Conservation (phyloP, 2,329 filamentous ascomycete genomes). For the Sarocladium kiliense region DNA sequence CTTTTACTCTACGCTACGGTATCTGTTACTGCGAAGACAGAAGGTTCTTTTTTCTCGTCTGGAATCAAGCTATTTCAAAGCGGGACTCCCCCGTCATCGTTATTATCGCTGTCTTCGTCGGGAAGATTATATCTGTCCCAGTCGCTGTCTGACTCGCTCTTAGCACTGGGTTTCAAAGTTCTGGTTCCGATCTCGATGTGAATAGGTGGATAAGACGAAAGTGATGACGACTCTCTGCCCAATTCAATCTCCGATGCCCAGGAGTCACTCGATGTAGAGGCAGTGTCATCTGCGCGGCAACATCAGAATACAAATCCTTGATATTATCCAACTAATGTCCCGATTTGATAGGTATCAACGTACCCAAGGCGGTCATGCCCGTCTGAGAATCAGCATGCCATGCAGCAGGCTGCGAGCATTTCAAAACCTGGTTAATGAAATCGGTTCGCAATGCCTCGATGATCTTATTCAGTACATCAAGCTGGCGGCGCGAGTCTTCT, state of each 20-base stretch:
- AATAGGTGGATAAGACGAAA: neutral
- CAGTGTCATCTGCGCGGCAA: neutral
- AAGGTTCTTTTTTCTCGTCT: too few relatives aligned
- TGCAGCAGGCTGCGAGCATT: neutral
- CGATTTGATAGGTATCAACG: too few relatives aligned
- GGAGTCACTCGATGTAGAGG: neutral
- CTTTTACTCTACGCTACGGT: too few relatives aligned
- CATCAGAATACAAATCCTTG: neutral
- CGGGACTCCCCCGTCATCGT: neutral
- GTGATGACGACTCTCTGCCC: neutral
- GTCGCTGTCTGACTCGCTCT: too few relatives aligned
- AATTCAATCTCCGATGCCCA: neutral
- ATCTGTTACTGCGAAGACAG: too few relatives aligned
- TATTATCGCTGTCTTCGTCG: neutral
- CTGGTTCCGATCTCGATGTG: neutral
- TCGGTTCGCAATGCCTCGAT: slow-evolving; percentile 3
- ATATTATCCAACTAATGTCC: too few relatives aligned
- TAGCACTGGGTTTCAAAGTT: too few relatives aligned
- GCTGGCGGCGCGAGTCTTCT: neutral
- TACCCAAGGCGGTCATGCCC: neutral
- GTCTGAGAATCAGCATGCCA: slow-evolving; percentile 4
- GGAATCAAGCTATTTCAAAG: too few relatives aligned
- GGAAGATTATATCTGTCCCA: neutral
- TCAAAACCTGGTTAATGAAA: neutral
- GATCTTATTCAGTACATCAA: neutral